Conservation (phyloP, 306 rosid genomes). For the Vigna hirtella region DNA sequence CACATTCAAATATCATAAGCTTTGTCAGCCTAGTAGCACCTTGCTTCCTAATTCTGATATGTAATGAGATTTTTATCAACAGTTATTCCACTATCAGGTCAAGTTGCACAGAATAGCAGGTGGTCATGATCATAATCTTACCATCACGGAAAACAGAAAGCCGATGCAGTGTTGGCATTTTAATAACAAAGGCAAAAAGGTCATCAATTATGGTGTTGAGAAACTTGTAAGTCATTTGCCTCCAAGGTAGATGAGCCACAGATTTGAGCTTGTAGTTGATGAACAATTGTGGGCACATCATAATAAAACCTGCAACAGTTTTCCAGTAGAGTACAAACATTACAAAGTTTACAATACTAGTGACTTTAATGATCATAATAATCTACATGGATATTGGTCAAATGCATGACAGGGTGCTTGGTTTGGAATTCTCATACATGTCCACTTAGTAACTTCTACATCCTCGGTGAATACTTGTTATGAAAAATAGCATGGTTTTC, state of each 20-base stretch:
- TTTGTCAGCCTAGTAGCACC: conserved; percentile 1
- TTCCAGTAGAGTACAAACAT: conserved; percentile 35
- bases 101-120: conserved; percentile 28
- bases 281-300: conserved; percentile 99
- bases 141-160: conserved; percentile 99
- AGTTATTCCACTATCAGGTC: neutral
- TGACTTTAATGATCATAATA: conserved; percentile 6
- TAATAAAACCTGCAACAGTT: conserved; percentile 77
- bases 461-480: neutral
- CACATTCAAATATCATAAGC: neutral
- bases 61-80: neutral
- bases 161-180: conserved; percentile 96
- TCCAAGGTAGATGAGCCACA: conserved; percentile 99
- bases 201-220: conserved; percentile 98
- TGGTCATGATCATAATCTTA: conserved; percentile 51
- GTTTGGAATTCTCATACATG: neutral
- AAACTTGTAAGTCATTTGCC: conserved; percentile 99
- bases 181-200: conserved; percentile 96
- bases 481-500: neutral
- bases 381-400: neutral
- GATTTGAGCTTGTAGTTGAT: conserved; percentile 98
- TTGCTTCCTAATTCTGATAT: neutral
- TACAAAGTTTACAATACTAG: conserved; percentile 20
- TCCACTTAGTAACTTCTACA: neutral
- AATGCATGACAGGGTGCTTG: neutral